These are phyloP conservation scores for Pythium myriotylum DNA, from an alignment of 352 stramenopile species.

Conservation along the genomic window DNA sequence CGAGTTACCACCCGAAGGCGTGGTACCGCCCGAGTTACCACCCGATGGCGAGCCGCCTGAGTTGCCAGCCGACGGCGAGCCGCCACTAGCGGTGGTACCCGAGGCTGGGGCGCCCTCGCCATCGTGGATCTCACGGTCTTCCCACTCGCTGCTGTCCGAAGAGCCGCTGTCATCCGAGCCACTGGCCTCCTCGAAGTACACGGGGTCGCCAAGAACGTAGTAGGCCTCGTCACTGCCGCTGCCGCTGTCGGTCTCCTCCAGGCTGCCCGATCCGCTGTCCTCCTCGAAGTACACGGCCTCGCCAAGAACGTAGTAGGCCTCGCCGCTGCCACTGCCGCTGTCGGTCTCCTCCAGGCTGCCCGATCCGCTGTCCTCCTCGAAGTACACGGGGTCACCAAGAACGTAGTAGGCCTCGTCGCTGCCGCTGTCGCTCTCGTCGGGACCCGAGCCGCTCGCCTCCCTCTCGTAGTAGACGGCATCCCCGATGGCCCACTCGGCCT, in stretches of 20 bases:
- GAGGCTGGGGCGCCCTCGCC: no score
- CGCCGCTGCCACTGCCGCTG: no score
- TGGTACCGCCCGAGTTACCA: no score
- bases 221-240: no score
- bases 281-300: neutral
- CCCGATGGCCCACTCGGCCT: constrained; percentile 10
- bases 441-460: neutral
- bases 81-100: no score
- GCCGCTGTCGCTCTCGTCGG: neutral
- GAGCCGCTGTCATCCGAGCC: neutral
- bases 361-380: neutral
- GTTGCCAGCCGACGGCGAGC: no score
- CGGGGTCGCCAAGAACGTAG: no score
- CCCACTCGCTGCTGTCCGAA: neutral
- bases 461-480: neutral
- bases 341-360: neutral
- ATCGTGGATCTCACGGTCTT: no score
- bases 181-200: neutral
- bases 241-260: neutral
- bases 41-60: no score
- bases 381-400: no score
- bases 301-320: no score
- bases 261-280: neutral
- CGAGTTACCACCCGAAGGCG: no score
- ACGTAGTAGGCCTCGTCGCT: neutral